Base-by-base conservation (phyloP, 2,329 filamentous ascomycete species). In the Cadophora gregata region DNA sequence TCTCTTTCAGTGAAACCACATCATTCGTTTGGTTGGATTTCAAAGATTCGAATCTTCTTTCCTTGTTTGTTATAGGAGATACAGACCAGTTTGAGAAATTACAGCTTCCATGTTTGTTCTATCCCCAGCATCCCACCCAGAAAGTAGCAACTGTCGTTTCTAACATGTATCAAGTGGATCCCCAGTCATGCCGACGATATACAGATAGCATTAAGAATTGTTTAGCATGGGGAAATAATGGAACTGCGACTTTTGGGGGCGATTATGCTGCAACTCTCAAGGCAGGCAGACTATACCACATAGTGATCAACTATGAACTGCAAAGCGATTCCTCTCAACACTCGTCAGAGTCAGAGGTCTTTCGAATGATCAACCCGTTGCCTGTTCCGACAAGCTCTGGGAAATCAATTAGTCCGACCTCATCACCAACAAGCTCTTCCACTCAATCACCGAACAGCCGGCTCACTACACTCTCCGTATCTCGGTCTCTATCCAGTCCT, bases 221-320 rank as follows among this genome's bases (percentile, higher is more conserved):
- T 9, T 27, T 10, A 8, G 4, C n/a, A 12, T 58, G 31, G 33
- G 8, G 9, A 6, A 58, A 58, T 19, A 58, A 58, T 25, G 55
- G 55, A 8, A 58, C 55, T 7, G 55, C 55, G 27, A 58, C 33
- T 7, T 58, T 58, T 19, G 55, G 55, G 10, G 55, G 55, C 4
- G 25, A 4, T 38, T 58, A 58, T 19, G 55, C 55, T 9, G 31
- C 9, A 1, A 19, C 14, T 8, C 31, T 58, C 1, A 7, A 42
- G 21, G 55, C n/a, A 2, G 31, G 31, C 55, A 36, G 33, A 21
- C 31, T 42, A 25, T 58, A 58, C 21, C 55, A 58, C 7, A 14
- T 58, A 5, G 31, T 58, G 8, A n/a, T 58, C 21, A 38, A 58
- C 8, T 58, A 27, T 14, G 55, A 42, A 19, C 10, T 19, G 21